Evolutionary conservation across 331 rosid genomes (phyloP).

Genomic region (Spiraea crenata): DNA sequence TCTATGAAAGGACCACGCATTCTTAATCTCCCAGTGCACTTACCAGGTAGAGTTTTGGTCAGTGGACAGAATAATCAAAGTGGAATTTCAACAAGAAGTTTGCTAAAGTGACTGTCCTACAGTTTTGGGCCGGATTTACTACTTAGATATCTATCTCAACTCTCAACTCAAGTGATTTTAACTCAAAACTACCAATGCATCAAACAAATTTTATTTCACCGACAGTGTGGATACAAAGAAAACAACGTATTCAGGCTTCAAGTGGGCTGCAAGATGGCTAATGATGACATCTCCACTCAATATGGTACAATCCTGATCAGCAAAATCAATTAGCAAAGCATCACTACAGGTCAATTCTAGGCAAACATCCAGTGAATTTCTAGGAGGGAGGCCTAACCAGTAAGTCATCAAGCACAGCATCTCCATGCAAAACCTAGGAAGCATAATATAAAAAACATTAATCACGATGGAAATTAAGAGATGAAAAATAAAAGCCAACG

Average conservation of each 20-base stretch:
- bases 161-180: background rate
- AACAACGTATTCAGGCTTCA: slow-evolving; percentile 73
- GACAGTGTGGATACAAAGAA: slow-evolving; percentile 47
- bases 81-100: too few relatives aligned
- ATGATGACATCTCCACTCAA: slow-evolving; percentile 94
- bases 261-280: slow-evolving; percentile 76
- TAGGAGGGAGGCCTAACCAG: slow-evolving; percentile 48
- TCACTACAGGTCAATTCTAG: slow-evolving; percentile 7
- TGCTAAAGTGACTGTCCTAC: too few relatives aligned
- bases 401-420: slow-evolving; percentile 80
- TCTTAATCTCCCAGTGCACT: too few relatives aligned
- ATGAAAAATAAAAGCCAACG: background rate
- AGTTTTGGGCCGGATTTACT: background rate
- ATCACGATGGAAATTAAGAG: background rate
- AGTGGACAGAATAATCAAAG: too few relatives aligned
- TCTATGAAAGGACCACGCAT: too few relatives aligned
- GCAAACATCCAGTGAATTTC: slow-evolving; percentile 4
- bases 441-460: slow-evolving; percentile 16
- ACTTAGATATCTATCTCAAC: background rate
- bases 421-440: slow-evolving; percentile 86
- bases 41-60: too few relatives aligned
- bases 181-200: background rate
- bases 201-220: slow-evolving; percentile 1
- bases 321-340: slow-evolving; percentile 3
- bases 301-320: slow-evolving; percentile 78